phyloP scores from a whole-genome alignment of 768 basidiomycete genomes.

The Pleurotus tuoliensis region DNA sequence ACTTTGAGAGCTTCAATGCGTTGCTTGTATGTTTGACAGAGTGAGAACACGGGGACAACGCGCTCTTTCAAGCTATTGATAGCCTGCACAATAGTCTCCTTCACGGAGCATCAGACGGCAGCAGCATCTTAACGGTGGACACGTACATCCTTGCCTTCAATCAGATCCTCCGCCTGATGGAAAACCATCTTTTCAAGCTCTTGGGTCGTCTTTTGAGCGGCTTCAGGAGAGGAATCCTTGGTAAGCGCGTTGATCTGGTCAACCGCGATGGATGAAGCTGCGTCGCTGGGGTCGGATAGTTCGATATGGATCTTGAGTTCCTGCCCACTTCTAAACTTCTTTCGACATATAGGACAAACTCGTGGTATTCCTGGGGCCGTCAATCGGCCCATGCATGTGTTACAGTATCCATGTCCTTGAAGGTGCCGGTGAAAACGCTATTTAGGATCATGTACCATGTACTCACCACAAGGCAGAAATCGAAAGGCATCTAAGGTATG shows the following conservation, averaged over 20 bases:
- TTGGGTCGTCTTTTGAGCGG: conserved; percentile 26
- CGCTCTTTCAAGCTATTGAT: conserved; percentile 37
- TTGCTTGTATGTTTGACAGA: neutral
- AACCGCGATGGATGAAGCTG: neutral
- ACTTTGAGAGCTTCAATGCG: neutral
- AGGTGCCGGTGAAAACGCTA: neutral
- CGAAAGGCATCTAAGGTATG: conserved; percentile 20
- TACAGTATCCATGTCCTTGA: conserved; percentile 41
- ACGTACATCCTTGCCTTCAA: conserved; percentile 26
- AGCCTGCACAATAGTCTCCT: conserved; percentile 31
- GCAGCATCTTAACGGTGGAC: neutral
- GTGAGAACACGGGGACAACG: conserved; percentile 32
- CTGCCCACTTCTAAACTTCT: conserved; percentile 5
- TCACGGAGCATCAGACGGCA: neutral
- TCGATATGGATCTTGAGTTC: conserved; percentile 5
- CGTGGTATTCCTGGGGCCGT: conserved; percentile 10
- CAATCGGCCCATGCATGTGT: conserved; percentile 24
- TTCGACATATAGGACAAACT: conserved; percentile 18
- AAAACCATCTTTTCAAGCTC: conserved; percentile 11
- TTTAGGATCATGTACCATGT: neutral
- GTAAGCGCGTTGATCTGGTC: conserved; percentile 5
- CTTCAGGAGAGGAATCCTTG: conserved; percentile 19
- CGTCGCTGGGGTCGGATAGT: conserved; percentile 1
- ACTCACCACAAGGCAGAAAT: conserved; percentile 33
- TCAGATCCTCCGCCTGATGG: neutral